Base-by-base conservation (phyloP, 306 rosid species). In the Gastrolobium villosum region DNA sequence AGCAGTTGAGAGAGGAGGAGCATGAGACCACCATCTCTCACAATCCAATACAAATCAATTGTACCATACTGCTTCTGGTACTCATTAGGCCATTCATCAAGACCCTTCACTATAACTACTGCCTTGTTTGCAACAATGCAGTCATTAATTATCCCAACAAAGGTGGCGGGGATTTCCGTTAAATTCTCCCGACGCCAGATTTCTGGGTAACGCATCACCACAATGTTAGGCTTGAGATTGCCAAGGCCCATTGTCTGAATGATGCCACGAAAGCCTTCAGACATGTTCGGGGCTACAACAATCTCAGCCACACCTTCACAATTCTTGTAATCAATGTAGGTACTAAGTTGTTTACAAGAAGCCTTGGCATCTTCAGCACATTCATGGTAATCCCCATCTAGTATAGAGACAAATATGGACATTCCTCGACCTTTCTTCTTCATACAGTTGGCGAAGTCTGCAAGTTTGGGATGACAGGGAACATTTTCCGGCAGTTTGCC, bases 261-360 rank as follows among this genome's bases (percentile, higher is more conserved):
- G 28, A 96, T 96, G 76, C 98, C 99, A 5, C 97, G 94, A 65
- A 96, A 96, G 55, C 99, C 99, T 84, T 80, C 98, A 53, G 93
- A 83, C 99, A 96, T 93, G 48, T 70, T 90, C 67, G 98, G 99
- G 53, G 99, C 98, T 5, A 96, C 99, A 79, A 96, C 94, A 61
- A 96, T 96, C 91, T 96, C 98, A 39, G 99, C 98, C 36, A 96
- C 99, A 61, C 99, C 99, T 90, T 96, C 99, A 84, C 99, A 96
- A 54, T 89, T 88, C 90, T 96, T 96, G 90, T 96, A 96, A 78
- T 93, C 97, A 44, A 96, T 89, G 81, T 96, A 96, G 70, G 99
- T 84, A 65, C 83, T 88, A 26, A 96, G 97, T 89, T 96, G 99
- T 83, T 89, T 96, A 82, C 97, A 91, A 70, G 99, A 97, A 69